Evolutionary conservation across 2,329 filamentous ascomycete species (phyloP).

Genomic region (Scolecobasidium constrictum): DNA sequence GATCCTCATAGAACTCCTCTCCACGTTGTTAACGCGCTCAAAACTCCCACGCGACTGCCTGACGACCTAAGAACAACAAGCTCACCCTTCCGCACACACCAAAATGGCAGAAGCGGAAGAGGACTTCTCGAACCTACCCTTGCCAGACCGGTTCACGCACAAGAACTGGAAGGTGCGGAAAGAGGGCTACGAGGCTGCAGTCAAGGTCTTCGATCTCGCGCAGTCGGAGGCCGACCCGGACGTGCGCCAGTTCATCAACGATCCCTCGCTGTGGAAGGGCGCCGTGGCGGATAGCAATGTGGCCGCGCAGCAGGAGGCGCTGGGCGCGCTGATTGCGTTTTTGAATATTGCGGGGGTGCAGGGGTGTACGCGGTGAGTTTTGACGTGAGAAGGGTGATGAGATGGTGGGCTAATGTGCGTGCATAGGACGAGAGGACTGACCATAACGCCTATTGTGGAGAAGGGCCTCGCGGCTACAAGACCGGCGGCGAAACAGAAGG

Average conservation of each 20-base stretch:
- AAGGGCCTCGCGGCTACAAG: slow-evolving; percentile 84
- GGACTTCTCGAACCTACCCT: slow-evolving; percentile 67
- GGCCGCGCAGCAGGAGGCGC: slow-evolving; percentile 87
- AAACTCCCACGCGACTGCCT: too few species aligned
- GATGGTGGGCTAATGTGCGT: too few species aligned
- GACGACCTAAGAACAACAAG: too few species aligned
- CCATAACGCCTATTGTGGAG: slow-evolving; percentile 72
- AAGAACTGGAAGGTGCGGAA: slow-evolving; percentile 99
- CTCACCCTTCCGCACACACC: background rate
- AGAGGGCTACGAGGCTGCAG: slow-evolving; percentile 83
- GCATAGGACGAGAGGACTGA: slow-evolving; percentile 57
- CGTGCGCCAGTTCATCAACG: slow-evolving; percentile 79
- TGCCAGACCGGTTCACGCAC: slow-evolving; percentile 72
- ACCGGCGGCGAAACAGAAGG: slow-evolving; percentile 77
- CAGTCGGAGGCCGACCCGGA: slow-evolving; percentile 76
- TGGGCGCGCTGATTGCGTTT: slow-evolving; percentile 80
- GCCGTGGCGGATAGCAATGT: slow-evolving; percentile 93
- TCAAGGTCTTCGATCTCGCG: slow-evolving; percentile 74
- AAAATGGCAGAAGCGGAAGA: slow-evolving; percentile 74
- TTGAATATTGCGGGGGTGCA: slow-evolving; percentile 81
- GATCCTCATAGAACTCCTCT: too few species aligned
- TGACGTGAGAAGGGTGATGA: too few species aligned
- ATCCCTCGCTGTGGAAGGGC: slow-evolving; percentile 79
- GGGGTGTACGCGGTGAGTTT: slow-evolving; percentile 58
- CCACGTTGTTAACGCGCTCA: too few species aligned